These are phyloP conservation scores for Artemisia tridentata DNA, from an alignment of 129 eudicot genomes.

Conservation along the genomic window DNA sequence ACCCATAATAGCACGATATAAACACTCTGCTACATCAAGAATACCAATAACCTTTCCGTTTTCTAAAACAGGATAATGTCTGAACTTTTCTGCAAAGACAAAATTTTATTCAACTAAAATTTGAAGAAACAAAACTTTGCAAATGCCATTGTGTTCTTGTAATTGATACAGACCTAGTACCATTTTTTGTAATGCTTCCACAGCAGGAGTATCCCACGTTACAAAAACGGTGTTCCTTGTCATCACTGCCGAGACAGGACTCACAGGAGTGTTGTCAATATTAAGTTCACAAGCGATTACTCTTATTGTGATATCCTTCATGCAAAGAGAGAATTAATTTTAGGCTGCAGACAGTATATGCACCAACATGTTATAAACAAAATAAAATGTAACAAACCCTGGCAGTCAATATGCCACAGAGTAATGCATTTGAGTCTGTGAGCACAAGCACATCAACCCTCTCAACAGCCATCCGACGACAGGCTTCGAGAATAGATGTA, in stretches of 20 bases:
- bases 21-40: constrained; percentile 91
- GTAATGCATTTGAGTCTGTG: constrained; percentile 90
- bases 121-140: neutral
- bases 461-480: constrained; percentile 91
- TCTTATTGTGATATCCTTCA: constrained; percentile 87
- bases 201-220: constrained; percentile 89
- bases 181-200: constrained; percentile 96
- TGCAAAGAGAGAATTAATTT: neutral
- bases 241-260: constrained; percentile 93
- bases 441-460: constrained; percentile 87
- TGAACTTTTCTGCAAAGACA: constrained; percentile 75
- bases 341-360: neutral
- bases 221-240: constrained; percentile 89
- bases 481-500: constrained; percentile 80
- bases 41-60: constrained; percentile 91
- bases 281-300: constrained; percentile 84
- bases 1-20: constrained; percentile 92
- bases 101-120: neutral
- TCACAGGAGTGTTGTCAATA: constrained; percentile 73
- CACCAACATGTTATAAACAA: neutral
- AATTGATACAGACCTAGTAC: constrained; percentile 63
- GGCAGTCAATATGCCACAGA: constrained; percentile 94
- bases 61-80: constrained; percentile 91
- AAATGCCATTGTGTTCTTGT: neutral
- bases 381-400: constrained; percentile 45